Evolutionary conservation across 2,329 filamentous ascomycete species (phyloP).

Genomic region (Alternaria longipes): DNA sequence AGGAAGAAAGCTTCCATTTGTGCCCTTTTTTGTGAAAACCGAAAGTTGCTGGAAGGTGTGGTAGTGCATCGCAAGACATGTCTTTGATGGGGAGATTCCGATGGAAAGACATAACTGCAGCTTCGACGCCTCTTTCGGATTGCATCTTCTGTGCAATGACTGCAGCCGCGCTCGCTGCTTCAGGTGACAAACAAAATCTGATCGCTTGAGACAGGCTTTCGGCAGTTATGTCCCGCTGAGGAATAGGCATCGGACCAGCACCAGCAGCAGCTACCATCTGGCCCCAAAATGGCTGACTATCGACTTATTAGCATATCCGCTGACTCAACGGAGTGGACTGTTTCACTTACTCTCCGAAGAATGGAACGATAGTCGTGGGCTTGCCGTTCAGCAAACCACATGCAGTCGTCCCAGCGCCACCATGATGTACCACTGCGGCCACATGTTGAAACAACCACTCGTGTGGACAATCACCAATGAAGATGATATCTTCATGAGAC

Average conservation of each 20-base stretch:
- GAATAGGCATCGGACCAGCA: constrained; percentile 41
- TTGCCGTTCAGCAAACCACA: constrained; percentile 80
- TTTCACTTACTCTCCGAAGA: constrained; percentile 67
- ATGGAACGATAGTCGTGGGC: constrained; percentile 81
- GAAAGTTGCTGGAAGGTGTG: background rate
- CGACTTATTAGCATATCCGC: background rate
- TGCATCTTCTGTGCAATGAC: constrained; percentile 55
- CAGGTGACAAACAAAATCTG: constrained; percentile 52
- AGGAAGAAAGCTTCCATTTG: background rate
- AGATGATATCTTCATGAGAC: constrained; percentile 51
- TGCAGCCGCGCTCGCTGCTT: constrained; percentile 50
- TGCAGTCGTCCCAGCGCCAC: constrained; percentile 85
- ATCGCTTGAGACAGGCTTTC: constrained; percentile 36
- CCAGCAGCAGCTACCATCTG: constrained; percentile 40
- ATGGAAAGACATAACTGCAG: constrained; percentile 59
- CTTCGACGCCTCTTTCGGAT: constrained; percentile 53
- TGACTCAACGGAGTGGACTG: rapidly evolving
- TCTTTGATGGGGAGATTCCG: constrained; percentile 53
- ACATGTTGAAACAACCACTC: constrained; percentile 87
- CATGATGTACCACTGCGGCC: constrained; percentile 82
- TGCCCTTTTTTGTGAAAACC: background rate
- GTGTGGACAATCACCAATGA: constrained; percentile 78
- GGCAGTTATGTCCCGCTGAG: constrained; percentile 44
- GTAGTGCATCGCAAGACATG: background rate
- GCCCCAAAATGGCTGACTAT: constrained; percentile 37